Evolutionary conservation across 148 eudicot species (phyloP).

Genomic region (Vaccinium corymbosum): DNA sequence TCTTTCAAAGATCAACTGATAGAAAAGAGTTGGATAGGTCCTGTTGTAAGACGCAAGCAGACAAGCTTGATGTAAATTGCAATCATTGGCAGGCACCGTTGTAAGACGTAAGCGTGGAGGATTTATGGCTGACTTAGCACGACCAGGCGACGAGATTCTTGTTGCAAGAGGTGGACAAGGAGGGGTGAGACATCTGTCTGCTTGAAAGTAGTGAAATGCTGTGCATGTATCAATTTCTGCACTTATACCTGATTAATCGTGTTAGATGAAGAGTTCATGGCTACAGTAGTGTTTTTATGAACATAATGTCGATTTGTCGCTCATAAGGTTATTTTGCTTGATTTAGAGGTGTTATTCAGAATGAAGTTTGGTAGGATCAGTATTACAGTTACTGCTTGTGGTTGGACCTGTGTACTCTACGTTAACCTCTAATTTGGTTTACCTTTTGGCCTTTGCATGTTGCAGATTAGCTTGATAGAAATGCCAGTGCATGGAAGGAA

Average conservation of each 20-base stretch:
- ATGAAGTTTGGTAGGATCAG: not conserved
- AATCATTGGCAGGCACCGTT: slow-evolving; percentile 65
- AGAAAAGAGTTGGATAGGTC: not conserved
- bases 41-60: not conserved
- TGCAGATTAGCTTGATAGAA: slow-evolving; percentile 88
- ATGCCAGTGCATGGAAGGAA: slow-evolving; percentile 63
- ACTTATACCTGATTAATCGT: not conserved
- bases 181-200: slow-evolving; percentile 60
- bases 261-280: not conserved
- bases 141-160: slow-evolving; percentile 79
- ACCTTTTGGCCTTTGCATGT: slow-evolving; percentile 12
- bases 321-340: not conserved
- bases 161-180: slow-evolving; percentile 99
- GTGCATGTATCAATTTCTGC: not conserved
- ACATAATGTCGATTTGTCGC: not conserved
- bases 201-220: slow-evolving; percentile 10
- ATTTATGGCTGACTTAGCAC: slow-evolving; percentile 85
- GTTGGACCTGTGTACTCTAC: slow-evolving; percentile 8
- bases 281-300: not conserved
- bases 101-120: slow-evolving; percentile 87
- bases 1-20: not conserved
- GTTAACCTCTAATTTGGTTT: slow-evolving; percentile 12
- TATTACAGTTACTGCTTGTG: not conserved
- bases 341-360: not conserved
- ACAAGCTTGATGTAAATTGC: not conserved